Conservation (phyloP, 1,139 yeast genomes). For the Zygoascus sp. region DNA sequence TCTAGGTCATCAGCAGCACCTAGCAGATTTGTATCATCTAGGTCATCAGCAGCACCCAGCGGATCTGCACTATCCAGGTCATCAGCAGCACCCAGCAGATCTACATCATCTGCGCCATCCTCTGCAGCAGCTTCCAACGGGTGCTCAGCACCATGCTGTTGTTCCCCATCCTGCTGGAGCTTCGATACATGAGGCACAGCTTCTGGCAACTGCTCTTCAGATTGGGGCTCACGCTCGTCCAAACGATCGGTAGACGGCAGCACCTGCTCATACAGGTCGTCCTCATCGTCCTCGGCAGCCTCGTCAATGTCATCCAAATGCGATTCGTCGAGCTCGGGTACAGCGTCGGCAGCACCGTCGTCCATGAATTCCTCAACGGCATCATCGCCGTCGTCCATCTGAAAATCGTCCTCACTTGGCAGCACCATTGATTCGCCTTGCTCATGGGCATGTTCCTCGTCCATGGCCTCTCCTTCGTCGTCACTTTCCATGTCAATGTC, state of each 20-base stretch:
- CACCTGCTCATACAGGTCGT: background rate
- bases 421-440: too few species aligned
- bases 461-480: background rate
- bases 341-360: background rate
- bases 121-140: too few species aligned
- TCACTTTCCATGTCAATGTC: background rate
- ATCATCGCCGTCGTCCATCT: background rate
- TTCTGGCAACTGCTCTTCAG: too few species aligned
- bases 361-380: background rate
- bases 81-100: background rate
- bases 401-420: background rate
- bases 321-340: background rate
- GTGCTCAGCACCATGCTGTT: too few species aligned
- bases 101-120: too few species aligned
- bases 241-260: too few species aligned
- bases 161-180: too few species aligned
- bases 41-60: background rate
- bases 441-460: too few species aligned
- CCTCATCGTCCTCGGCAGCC: too few species aligned
- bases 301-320: background rate
- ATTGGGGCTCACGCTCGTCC: too few species aligned
- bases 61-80: background rate
- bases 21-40: too few species aligned
- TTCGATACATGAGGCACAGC: background rate
- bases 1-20: too few species aligned